Evolutionary conservation across 495 filamentous ascomycete species (phyloP), one percentile per base, ranked within the genome.

Genomic region (Pseudoneurospora amorphoporcata): DNA sequence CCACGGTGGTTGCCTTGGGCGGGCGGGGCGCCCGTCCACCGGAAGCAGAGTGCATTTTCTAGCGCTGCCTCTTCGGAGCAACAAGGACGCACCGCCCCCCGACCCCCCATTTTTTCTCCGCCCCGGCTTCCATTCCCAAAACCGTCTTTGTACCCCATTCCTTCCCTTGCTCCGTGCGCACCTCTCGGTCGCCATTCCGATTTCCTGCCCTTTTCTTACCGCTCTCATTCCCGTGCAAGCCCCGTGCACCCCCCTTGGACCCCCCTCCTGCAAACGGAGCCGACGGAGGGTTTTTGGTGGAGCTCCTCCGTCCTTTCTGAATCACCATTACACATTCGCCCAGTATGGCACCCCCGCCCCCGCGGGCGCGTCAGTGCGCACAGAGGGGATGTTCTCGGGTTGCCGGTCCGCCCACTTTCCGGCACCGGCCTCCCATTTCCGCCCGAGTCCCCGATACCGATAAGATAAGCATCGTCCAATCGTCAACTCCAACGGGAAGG

Each of bases 101-200:
- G 53, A 61, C 53, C 53, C 53, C 78, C 78, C 75, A 74, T 73
- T 75, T 80, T 61, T 79, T 79, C 74, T 74, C 79, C 75, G 72
- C 78, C 78, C 78, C 75, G 79, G 76, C 73, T 74, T 72, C 74
- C 76, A 75, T 78, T 77, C 77, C 75, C 73, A 74, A 76, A 78
- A 73, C 73, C 74, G 75, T 75, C 76, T 29, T 71, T 61, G 53
- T 61, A 35, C 58, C 73, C 61, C 73, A 76, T 70, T 73, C 74
- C 75, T 73, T 70, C 73, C 70, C 69, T 70, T 77, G 76, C 77
- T 77, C 78, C 78, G 78, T 79, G 76, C 77, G 70, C 74, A 68
- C 68, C 75, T 58, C 74, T 77, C 77, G 75, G 75, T 77, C 73
- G 43, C 75, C 72, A 68, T 73, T 73, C 75, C 79, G 75, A 74